phyloP scores from a whole-genome alignment of 208 protist species.

The Acanthamoeba healyi region DNA sequence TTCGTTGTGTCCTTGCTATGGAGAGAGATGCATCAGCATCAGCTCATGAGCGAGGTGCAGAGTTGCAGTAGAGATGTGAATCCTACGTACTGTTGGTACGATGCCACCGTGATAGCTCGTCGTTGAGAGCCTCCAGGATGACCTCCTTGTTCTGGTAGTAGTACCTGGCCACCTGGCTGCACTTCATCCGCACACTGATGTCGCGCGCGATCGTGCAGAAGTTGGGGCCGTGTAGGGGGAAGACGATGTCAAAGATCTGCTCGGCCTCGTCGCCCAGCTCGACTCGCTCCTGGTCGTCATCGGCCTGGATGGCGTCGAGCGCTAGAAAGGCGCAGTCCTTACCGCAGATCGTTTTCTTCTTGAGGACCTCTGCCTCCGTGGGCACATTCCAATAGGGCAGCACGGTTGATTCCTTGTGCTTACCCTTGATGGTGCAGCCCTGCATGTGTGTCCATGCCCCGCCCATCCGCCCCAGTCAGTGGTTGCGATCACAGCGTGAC shows the following conservation, averaged over 20 bases:
- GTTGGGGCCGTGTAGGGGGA: neutral
- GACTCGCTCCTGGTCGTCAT: neutral
- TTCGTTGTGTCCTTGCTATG: too few relatives aligned
- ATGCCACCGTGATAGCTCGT: neutral
- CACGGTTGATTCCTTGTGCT: neutral
- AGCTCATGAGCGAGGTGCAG: neutral
- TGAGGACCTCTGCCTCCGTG: neutral
- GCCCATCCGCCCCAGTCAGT: too few relatives aligned
- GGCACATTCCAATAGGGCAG: neutral
- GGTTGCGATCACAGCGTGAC: too few relatives aligned
- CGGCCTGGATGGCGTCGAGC: neutral
- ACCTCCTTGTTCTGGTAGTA: neutral
- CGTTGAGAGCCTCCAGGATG: neutral
- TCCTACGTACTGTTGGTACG: neutral
- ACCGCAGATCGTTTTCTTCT: neutral
- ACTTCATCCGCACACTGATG: neutral
- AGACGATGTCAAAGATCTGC: neutral
- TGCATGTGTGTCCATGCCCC: neutral
- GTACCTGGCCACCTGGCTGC: neutral
- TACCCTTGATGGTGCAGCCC: too few relatives aligned
- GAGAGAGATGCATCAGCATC: too few relatives aligned
- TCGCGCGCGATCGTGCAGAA: neutral
- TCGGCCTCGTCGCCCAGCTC: neutral
- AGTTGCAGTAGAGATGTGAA: too few relatives aligned
- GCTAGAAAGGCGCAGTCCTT: neutral